These are phyloP conservation scores for Pleurotus giganteus DNA, from an alignment of 768 basidiomycete species.

Conservation along the genomic window DNA sequence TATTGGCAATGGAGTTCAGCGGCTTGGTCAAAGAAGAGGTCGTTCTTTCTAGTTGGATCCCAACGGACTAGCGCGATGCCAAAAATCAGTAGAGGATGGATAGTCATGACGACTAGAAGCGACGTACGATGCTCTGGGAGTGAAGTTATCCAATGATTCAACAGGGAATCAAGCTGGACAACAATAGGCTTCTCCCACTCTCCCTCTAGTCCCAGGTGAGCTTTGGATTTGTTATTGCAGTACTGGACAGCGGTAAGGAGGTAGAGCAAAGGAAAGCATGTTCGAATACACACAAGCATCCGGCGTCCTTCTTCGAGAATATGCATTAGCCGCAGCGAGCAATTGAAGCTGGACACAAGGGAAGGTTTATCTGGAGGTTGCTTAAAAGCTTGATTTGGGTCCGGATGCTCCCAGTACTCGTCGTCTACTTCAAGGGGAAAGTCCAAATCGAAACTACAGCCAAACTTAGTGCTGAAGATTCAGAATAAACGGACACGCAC, in stretches of 20 bases:
- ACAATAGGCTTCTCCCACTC: constrained; percentile 66
- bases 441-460: constrained; percentile 66
- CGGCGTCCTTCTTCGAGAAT: constrained; percentile 60
- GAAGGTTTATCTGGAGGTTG: constrained; percentile 63
- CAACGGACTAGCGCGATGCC: constrained; percentile 38
- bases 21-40: constrained; percentile 56
- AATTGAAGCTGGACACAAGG: constrained; percentile 53
- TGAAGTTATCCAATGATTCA: constrained; percentile 70
- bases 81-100: background rate
- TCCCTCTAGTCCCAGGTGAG: constrained; percentile 49
- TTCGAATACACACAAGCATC: constrained; percentile 51
- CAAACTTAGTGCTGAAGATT: constrained; percentile 1
- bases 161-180: constrained; percentile 65
- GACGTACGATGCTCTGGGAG: constrained; percentile 58
- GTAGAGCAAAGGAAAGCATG: background rate
- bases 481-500: constrained; percentile 33
- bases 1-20: constrained; percentile 49
- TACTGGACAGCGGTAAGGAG: constrained; percentile 43
- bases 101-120: background rate
- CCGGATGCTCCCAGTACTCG: constrained; percentile 67
- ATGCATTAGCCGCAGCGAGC: constrained; percentile 52
- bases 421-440: constrained; percentile 61
- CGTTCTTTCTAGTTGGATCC: constrained; percentile 46
- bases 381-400: constrained; percentile 56
- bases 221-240: constrained; percentile 62